These are phyloP conservation scores for Sordariomycetes sp. DNA, from an alignment of 2,329 filamentous ascomycete species.

Conservation along the genomic window DNA sequence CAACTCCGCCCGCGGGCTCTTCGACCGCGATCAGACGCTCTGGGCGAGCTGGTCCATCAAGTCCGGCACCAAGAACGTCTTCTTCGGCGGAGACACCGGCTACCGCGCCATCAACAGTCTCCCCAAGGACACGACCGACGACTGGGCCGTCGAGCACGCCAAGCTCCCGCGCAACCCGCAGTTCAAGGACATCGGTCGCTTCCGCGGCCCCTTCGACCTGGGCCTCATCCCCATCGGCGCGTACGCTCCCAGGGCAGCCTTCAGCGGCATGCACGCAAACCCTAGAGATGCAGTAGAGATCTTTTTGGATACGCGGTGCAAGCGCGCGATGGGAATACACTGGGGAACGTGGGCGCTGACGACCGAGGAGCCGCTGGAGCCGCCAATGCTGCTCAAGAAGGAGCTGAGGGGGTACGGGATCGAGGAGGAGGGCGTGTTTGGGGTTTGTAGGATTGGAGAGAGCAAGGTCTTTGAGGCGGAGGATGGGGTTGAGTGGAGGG, in stretches of 20 bases:
- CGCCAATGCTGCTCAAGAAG: slow-evolving; percentile 61
- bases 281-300: slow-evolving; percentile 86
- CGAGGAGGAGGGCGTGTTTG: slow-evolving; percentile 65
- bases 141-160: slow-evolving; percentile 60
- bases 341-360: slow-evolving; percentile 91
- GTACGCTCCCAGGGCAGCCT: slow-evolving; percentile 64
- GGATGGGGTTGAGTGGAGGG: neutral
- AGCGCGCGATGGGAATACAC: slow-evolving; percentile 74
- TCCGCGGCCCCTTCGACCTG: slow-evolving; percentile 79
- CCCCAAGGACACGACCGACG: slow-evolving; percentile 51
- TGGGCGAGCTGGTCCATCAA: slow-evolving; percentile 83
- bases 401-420: slow-evolving; percentile 61
- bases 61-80: slow-evolving; percentile 69
- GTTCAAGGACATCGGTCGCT: slow-evolving; percentile 72
- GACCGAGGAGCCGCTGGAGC: slow-evolving; percentile 76
- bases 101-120: slow-evolving; percentile 69
- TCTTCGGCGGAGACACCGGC: slow-evolving; percentile 85
- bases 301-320: slow-evolving; percentile 74
- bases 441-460: slow-evolving; percentile 77
- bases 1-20: slow-evolving; percentile 56
- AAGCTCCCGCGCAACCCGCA: slow-evolving; percentile 69
- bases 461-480: slow-evolving; percentile 57
- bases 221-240: slow-evolving; percentile 91
- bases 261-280: slow-evolving; percentile 77
- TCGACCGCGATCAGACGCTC: slow-evolving; percentile 67